Percentiles rank a stretch among this genome's conserved stretches.
Evolutionary conservation across 805 yeast genomes (phyloP).

Genomic region (Monosporozyma unispora): DNA sequence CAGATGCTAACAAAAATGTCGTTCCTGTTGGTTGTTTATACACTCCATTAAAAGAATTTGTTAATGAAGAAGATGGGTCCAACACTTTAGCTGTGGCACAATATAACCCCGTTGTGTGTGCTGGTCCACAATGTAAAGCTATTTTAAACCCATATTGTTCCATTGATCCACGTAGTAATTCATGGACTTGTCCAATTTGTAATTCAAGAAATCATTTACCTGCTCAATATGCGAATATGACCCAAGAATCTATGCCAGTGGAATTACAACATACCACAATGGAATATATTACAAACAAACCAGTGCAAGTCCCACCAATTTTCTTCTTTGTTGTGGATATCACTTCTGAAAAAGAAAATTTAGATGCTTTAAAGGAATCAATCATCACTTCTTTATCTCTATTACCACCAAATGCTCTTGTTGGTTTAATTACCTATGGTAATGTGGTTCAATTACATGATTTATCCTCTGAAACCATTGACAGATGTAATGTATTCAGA

Average conservation of each 20-base stretch:
- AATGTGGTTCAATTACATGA: constrained; percentile 89
- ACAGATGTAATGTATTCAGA: constrained; percentile 73
- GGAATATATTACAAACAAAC: constrained; percentile 76
- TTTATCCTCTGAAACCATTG: constrained; percentile 56
- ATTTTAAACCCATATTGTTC: constrained; percentile 82
- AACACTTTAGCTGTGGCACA: constrained; percentile 52
- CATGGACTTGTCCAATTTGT: constrained; percentile 87
- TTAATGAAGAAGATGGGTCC: constrained; percentile 32
- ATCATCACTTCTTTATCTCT: constrained; percentile 64
- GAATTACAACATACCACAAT: constrained; percentile 73
- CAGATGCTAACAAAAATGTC: constrained; percentile 83
- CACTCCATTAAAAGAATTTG: constrained; percentile 82
- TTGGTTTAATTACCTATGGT: constrained; percentile 79
- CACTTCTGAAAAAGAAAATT: constrained; percentile 82
- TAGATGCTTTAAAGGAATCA: constrained; percentile 74
- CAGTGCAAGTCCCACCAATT: constrained; percentile 76
- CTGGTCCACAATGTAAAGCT: constrained; percentile 68
- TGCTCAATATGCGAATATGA: constrained; percentile 66
- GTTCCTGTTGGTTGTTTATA: constrained; percentile 91
- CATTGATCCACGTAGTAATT: constrained; percentile 62
- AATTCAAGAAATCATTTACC: constrained; percentile 71
- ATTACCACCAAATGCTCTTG: constrained; percentile 82
- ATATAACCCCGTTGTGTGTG: constrained; percentile 80
- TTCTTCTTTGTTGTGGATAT: constrained; percentile 80
- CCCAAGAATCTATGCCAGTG: constrained; percentile 69